Conservation (phyloP, 2,329 filamentous ascomycete genomes). For the Chaetomiaceae sp. region DNA sequence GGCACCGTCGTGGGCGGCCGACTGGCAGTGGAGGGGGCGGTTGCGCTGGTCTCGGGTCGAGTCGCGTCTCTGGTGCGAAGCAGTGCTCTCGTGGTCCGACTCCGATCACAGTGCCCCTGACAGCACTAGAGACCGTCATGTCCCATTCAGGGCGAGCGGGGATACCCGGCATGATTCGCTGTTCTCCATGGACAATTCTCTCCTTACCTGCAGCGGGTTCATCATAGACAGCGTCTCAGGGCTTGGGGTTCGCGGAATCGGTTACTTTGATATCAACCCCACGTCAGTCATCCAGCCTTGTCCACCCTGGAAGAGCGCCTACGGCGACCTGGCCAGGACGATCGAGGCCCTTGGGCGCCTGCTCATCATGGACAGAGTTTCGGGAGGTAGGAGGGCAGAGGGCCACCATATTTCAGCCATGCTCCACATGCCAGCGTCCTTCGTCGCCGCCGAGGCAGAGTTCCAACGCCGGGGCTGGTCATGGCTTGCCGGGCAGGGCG, state of each 20-base stretch:
- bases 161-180: background rate
- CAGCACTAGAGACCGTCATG: fast-evolving
- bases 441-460: background rate
- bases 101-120: background rate
- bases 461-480: background rate
- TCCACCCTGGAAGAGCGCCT: background rate
- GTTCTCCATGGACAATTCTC: background rate
- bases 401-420: background rate
- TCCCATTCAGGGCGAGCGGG: background rate
- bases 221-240: background rate
- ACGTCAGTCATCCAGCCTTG: background rate
- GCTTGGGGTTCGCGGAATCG: background rate
- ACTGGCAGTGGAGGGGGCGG: background rate
- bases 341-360: background rate
- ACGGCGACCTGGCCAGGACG: background rate
- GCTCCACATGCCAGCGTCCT: background rate
- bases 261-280: background rate
- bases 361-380: background rate
- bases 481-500: background rate
- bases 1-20: background rate
- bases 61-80: background rate
- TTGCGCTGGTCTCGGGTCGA: background rate
- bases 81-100: background rate
- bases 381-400: background rate
- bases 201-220: background rate